Base-by-base conservation (phyloP, 2,329 filamentous ascomycete species). In the Aspergillus latus region DNA sequence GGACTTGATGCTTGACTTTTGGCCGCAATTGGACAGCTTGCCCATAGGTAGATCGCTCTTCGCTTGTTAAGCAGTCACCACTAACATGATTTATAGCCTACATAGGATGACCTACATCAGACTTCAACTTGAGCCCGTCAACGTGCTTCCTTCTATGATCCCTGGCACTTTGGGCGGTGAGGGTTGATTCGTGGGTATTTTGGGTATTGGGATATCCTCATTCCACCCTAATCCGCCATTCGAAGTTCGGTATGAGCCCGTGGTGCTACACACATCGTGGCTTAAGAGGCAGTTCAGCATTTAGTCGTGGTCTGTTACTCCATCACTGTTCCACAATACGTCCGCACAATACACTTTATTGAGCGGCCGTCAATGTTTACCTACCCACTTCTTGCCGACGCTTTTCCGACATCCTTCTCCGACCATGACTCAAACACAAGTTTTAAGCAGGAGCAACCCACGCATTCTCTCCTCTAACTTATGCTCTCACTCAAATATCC, bases 21-120 rank as follows among this genome's bases (percentile, higher is more conserved):
- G 66, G 66, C 62, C 66, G 2, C 65, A 67, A 34, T 39, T 68
- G 10, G 66, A 68, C 52, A 64, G 64, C n/a, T 46, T 68, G n/a
- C 66, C 66, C 11, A 64, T 59, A 11, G 59, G 64, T 67, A 45
- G 42, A 58, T 36, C 11, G 6, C n/a, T 28, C 21, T 9, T 32
- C 39, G 28, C 3, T 9, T 43, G 4, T 11, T 13, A 44, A 30
- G 10, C 6, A 30, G 32, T 10, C 5, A 34, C 21, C 7, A 32
- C 49, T 52, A 26, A 52, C 50, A 8, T 34, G 15, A 11, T 29
- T 13, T 15, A 43, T 30, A 54, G 52, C 26, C 5, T 54, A 54
- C 37, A 36, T 54, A 30, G 52, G 37, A 11, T 53, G 26, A 45
- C 10, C 39, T 45, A 3, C 16, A 26, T 43, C 21, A 21, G 21